phyloP scores from a whole-genome alignment of 164 flowering plant species.

The Echeveria elegans region DNA sequence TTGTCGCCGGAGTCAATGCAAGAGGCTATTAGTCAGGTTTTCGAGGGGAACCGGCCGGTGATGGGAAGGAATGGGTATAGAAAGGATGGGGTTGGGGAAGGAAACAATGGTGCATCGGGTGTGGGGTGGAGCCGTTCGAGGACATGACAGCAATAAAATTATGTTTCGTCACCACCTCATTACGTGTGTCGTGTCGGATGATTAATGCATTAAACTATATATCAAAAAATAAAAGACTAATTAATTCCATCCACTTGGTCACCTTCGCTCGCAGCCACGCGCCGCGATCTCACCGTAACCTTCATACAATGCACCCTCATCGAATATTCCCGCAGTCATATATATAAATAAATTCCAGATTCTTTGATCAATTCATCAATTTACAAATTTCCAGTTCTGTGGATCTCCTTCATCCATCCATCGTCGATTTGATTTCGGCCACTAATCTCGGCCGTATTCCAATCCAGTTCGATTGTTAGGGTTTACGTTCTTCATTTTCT shows the following conservation, averaged over 20 bases:
- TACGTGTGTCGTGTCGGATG: too few species aligned
- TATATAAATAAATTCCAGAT: not conserved
- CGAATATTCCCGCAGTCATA: not conserved
- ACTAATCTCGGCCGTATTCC: not conserved
- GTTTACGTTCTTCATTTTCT: not conserved
- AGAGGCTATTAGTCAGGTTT: slow-evolving; percentile 24
- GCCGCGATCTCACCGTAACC: not conserved
- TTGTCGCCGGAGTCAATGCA: slow-evolving; percentile 26
- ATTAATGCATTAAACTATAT: too few species aligned
- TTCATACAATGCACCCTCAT: not conserved
- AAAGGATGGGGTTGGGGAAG: not conserved
- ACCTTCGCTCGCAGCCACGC: too few species aligned
- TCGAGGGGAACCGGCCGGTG: slow-evolving; percentile 12
- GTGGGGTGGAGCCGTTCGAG: slow-evolving; percentile 9
- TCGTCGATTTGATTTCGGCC: slow-evolving; percentile 1
- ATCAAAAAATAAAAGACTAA: too few species aligned
- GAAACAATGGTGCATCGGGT: slow-evolving; percentile 11
- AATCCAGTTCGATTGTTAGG: not conserved
- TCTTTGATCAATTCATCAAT: not conserved
- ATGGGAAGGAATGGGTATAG: not conserved
- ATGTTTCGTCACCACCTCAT: too few species aligned
- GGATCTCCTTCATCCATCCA: not conserved
- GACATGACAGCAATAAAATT: slow-evolving; percentile 14
- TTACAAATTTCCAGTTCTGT: not conserved
- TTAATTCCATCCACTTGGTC: not conserved